These are phyloP conservation scores for Aspergillus ustus DNA, from an alignment of 2,329 filamentous ascomycete species.

Conservation along the genomic window DNA sequence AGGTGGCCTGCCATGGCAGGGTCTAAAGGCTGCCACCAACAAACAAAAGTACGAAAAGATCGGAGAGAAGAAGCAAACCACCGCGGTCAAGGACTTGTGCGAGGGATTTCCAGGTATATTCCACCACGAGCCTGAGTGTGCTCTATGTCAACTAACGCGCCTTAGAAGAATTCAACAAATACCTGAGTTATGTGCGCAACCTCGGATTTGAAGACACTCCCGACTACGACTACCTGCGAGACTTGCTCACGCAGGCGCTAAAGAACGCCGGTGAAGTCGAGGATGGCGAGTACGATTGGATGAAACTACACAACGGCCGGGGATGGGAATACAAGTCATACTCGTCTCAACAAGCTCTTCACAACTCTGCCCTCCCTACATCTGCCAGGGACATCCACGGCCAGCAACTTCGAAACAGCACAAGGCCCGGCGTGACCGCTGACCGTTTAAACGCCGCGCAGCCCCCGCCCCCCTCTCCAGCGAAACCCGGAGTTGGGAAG, in stretches of 20 bases:
- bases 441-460: slow-evolving; percentile 94
- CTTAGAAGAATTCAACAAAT: slow-evolving; percentile 92
- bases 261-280: slow-evolving; percentile 94
- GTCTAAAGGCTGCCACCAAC: slow-evolving; percentile 70
- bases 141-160: neutral
- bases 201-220: slow-evolving; percentile 98
- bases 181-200: slow-evolving; percentile 95
- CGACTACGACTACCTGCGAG: slow-evolving; percentile 96
- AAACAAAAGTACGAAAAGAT: slow-evolving; percentile 99
- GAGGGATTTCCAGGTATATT: slow-evolving; percentile 80
- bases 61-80: slow-evolving; percentile 99
- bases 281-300: slow-evolving; percentile 99
- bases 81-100: slow-evolving; percentile 93
- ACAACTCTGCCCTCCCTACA: slow-evolving; percentile 76
- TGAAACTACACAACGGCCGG: slow-evolving; percentile 94
- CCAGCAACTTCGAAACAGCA: slow-evolving; percentile 63
- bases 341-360: slow-evolving; percentile 73
- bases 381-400: slow-evolving; percentile 85
- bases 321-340: slow-evolving; percentile 84
- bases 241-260: slow-evolving; percentile 92
- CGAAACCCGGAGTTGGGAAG: slow-evolving; percentile 76
- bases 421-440: slow-evolving; percentile 70
- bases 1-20: slow-evolving; percentile 70
- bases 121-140: neutral
- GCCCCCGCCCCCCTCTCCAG: slow-evolving; percentile 84